Conservation (phyloP, 2,329 filamentous ascomycete species). For the Onygenales sp. region DNA sequence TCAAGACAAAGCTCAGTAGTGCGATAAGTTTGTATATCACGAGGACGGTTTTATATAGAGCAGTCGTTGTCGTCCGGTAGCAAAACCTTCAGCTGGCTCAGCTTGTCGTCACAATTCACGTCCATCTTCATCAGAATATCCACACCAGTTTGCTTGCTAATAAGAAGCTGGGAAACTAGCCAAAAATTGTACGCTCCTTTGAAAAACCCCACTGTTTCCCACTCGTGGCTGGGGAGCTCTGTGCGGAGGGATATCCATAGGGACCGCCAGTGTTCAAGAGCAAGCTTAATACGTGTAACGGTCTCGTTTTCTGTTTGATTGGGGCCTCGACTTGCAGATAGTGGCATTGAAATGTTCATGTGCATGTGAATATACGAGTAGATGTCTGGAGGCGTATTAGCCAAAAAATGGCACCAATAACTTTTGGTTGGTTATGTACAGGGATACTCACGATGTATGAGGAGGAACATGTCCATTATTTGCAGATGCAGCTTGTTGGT, state of each 20-base stretch:
- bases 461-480: conserved; percentile 31
- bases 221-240: conserved; percentile 24
- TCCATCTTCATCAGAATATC: conserved; percentile 36
- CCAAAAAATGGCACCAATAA: not conserved
- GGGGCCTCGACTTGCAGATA: conserved; percentile 3
- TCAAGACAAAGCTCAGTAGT: not conserved
- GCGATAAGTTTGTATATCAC: not conserved
- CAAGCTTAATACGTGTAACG: conserved; percentile 23
- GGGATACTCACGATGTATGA: conserved; percentile 30
- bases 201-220: conserved; percentile 33
- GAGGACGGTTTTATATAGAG: not conserved
- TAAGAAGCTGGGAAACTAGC: conserved; percentile 32
- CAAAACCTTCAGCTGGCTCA: conserved; percentile 30
- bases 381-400: conserved; percentile 20
- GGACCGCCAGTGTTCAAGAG: conserved; percentile 29
- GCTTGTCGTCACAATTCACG: conserved; percentile 35
- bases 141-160: conserved; percentile 33
- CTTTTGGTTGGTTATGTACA: not conserved
- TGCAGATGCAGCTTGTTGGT: conserved; percentile 19
- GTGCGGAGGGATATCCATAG: conserved; percentile 27
- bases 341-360: conserved; percentile 27
- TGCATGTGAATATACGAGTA: conserved; percentile 33
- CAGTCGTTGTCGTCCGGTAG: not conserved
- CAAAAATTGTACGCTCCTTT: conserved; percentile 35
- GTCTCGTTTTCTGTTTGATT: conserved; percentile 20